Percentiles rank a stretch among this genome's conserved stretches.
These are phyloP conservation scores for Sarocladium oryzae DNA, from an alignment of 2,329 filamentous ascomycete genomes.

Conservation along the genomic window DNA sequence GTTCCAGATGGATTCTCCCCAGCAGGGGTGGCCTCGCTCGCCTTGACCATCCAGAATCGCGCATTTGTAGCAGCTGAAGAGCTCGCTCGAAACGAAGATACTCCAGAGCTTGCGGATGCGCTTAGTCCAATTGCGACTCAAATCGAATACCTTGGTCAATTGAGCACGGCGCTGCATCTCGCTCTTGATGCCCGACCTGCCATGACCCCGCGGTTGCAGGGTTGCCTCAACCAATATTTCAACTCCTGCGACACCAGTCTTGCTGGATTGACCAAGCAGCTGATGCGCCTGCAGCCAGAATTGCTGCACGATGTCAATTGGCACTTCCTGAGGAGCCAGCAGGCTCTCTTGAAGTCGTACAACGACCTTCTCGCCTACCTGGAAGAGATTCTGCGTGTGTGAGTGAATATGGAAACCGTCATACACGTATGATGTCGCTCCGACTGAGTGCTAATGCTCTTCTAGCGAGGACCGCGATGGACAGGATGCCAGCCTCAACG, in stretches of 20 bases:
- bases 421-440: too few relatives aligned
- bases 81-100: background rate
- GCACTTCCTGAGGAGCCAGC: constrained; percentile 20
- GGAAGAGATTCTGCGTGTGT: constrained; percentile 18
- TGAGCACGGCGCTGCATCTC: background rate
- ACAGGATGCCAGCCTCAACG: constrained; percentile 18
- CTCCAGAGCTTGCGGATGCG: background rate
- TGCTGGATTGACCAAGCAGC: constrained; percentile 27
- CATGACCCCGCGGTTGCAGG: constrained; percentile 25
- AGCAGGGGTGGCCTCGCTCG: background rate
- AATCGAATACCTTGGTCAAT: constrained; percentile 1
- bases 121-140: background rate
- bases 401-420: constrained; percentile 11
- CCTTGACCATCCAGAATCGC: background rate
- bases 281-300: constrained; percentile 23
- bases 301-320: constrained; percentile 19
- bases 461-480: constrained; percentile 14
- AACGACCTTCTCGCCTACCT: constrained; percentile 19
- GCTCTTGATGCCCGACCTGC: constrained; percentile 6
- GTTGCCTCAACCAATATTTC: constrained; percentile 20
- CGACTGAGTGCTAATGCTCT: constrained; percentile 14
- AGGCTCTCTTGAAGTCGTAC: constrained; percentile 19
- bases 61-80: constrained; percentile 5
- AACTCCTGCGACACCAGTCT: constrained; percentile 22
- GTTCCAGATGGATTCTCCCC: constrained; percentile 3